phyloP scores from a whole-genome alignment of 2,329 filamentous ascomycete genomes.

The Thyridium curvatum region DNA sequence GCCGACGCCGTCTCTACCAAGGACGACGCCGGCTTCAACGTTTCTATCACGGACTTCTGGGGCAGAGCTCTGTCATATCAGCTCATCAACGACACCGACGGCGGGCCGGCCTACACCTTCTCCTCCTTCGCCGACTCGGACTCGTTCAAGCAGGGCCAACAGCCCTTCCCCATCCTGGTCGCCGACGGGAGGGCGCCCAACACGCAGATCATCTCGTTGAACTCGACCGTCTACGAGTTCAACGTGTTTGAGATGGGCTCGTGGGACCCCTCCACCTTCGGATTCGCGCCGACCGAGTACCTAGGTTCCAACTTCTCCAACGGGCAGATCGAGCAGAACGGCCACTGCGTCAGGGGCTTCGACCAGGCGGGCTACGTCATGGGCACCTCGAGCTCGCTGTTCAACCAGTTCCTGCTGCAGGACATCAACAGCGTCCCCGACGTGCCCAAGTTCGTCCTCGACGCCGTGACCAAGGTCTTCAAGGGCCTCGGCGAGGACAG shows the following conservation, averaged over 20 bases:
- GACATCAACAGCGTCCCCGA: slow-evolving; percentile 43
- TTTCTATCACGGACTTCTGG: slow-evolving; percentile 84
- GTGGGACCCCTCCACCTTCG: slow-evolving; percentile 52
- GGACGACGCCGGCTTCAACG: slow-evolving; percentile 54
- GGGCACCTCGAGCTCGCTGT: slow-evolving; percentile 79
- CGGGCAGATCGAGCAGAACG: slow-evolving; percentile 46
- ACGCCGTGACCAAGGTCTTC: slow-evolving; percentile 47
- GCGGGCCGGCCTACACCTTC: slow-evolving; percentile 73
- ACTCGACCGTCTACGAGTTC: slow-evolving; percentile 60
- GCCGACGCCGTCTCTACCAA: slow-evolving; percentile 53
- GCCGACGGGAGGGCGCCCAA: slow-evolving; percentile 40
- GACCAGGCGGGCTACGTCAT: slow-evolving; percentile 80
- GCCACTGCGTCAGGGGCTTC: slow-evolving; percentile 66
- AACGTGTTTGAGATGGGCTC: slow-evolving; percentile 60
- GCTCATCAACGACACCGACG: slow-evolving; percentile 68
- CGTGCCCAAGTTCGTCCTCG: slow-evolving; percentile 41
- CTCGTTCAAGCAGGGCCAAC: slow-evolving; percentile 31
- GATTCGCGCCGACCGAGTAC: slow-evolving; percentile 54
- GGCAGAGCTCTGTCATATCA: slow-evolving; percentile 82
- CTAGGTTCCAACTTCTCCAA: slow-evolving; percentile 51
- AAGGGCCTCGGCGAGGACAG: slow-evolving; percentile 42
- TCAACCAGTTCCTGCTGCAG: slow-evolving; percentile 69
- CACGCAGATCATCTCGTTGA: slow-evolving; percentile 37
- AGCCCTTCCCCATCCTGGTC: slow-evolving; percentile 44
- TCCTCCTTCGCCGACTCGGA: slow-evolving; percentile 55